Conservation (phyloP, 2,329 filamentous ascomycete species). For the Dothistroma pini region DNA sequence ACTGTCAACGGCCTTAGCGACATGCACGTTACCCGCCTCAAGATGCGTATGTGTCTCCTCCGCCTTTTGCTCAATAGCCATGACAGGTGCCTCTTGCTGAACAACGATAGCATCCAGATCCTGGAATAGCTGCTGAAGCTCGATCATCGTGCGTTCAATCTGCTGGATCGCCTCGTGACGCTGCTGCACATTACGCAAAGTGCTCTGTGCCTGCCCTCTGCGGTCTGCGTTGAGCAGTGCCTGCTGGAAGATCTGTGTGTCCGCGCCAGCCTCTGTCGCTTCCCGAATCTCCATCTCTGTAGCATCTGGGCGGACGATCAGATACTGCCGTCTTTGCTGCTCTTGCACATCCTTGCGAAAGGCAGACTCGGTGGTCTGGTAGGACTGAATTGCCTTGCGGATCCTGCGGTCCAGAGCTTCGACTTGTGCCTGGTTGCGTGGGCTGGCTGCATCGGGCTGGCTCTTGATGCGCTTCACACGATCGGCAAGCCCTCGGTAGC, state of each 20-base stretch:
- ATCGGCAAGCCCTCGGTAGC: slow-evolving; percentile 74
- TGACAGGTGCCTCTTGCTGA: slow-evolving; percentile 77
- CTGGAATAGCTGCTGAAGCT: slow-evolving; percentile 82
- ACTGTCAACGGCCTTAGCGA: slow-evolving; percentile 75
- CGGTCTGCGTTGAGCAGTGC: slow-evolving; percentile 78
- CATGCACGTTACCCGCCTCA: slow-evolving; percentile 77
- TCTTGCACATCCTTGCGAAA: slow-evolving; percentile 78
- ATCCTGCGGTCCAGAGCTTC: slow-evolving; percentile 74
- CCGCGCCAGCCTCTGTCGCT: slow-evolving; percentile 68
- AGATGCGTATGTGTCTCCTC: slow-evolving; percentile 83
- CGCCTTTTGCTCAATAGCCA: slow-evolving; percentile 79
- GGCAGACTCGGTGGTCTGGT: slow-evolving; percentile 73
- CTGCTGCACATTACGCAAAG: slow-evolving; percentile 73
- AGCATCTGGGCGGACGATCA: slow-evolving; percentile 71
- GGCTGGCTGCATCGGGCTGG: slow-evolving; percentile 65
- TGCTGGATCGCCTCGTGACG: slow-evolving; percentile 85
- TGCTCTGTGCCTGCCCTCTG: slow-evolving; percentile 74
- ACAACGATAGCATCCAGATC: slow-evolving; percentile 82
- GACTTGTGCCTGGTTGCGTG: slow-evolving; percentile 75
- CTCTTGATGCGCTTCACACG: slow-evolving; percentile 80
- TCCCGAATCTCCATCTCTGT: slow-evolving; percentile 70
- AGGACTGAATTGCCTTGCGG: slow-evolving; percentile 75
- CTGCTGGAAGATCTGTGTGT: slow-evolving; percentile 82
- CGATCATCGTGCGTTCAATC: slow-evolving; percentile 86
- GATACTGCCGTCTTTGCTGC: slow-evolving; percentile 84